A percentile compares a stretch with the other conserved stretches of the same genome.
phyloP scores from a whole-genome alignment of 306 rosid species.

The Styphnolobium japonicum region DNA sequence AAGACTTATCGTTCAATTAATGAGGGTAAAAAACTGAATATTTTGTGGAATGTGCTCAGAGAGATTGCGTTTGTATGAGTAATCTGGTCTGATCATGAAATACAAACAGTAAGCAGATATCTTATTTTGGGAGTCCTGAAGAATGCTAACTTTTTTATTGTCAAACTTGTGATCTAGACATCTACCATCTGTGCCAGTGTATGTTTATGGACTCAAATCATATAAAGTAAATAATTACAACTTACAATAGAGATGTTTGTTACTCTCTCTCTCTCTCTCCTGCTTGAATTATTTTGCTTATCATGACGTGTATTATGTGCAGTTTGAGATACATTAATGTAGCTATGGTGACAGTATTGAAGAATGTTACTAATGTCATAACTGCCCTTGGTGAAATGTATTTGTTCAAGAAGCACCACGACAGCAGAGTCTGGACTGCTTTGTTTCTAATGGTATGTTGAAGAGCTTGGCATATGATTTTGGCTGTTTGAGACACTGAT shows the following conservation, averaged over 20 bases:
- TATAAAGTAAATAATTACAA: not conserved
- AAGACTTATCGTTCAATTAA: not conserved
- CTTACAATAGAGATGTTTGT: not conserved
- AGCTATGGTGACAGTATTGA: slow-evolving; percentile 97
- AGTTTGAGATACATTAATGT: slow-evolving; percentile 97
- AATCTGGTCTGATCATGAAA: slow-evolving; percentile 9
- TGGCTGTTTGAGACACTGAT: not conserved
- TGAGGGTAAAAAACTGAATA: not conserved
- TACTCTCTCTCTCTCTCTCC: not conserved
- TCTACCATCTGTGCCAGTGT: not conserved
- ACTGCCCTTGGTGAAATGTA: slow-evolving; percentile 98
- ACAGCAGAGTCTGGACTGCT: slow-evolving; percentile 89
- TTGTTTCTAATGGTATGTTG: slow-evolving; percentile 84
- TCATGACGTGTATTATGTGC: slow-evolving; percentile 43
- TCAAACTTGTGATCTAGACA: not conserved
- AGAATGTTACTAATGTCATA: slow-evolving; percentile 96
- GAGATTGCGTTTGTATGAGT: not conserved
- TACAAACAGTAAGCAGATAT: not conserved
- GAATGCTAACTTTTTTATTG: no score
- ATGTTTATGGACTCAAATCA: not conserved
- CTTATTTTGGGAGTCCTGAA: slow-evolving; percentile 1
- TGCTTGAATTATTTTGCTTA: slow-evolving; percentile 2
- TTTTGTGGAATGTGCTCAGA: not conserved
- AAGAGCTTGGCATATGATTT: slow-evolving; percentile 17
- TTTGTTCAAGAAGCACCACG: slow-evolving; percentile 86